Base-by-base conservation (phyloP, 305 asterid genomes). In the Fraxinus dipetala region DNA sequence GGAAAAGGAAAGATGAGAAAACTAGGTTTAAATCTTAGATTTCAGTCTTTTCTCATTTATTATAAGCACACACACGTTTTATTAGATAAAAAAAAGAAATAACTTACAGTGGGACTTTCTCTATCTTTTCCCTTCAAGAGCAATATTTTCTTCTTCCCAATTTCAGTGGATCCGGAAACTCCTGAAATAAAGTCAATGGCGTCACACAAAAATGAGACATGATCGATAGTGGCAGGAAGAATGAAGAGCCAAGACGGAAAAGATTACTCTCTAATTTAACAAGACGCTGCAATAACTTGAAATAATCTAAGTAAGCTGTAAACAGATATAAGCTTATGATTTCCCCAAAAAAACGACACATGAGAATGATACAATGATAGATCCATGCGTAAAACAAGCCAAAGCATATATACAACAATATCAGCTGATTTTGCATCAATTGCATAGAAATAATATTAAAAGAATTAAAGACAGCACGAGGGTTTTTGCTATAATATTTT, bases 81-180 rank as follows among this genome's bases (percentile, higher is more conserved):
- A 65, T 9, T 24, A 65, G 26, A 54, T 24, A 63, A 84, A 63
- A 69, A 79, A 76, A n/a, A n/a, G 34, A 22, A 85, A 78, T 32
- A 84, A 79, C 97, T 93, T 87, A 94, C 98, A 77, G 81, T 80
- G 78, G 92, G 88, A 85, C 85, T 87, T 86, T 90, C 96, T 82
- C 89, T 93, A 82, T 92, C 97, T 90, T 91, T 93, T 80, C 97
- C 96, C 84, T 91, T 94, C 88, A 91, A 81, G 82, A 94, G 97
- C 86, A 93, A 76, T 84, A 94, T 85, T 89, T 87, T 92, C 94
- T 90, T 91, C 96, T 92, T 93, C 84, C 93, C 95, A 76, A 77
- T 72, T 76, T 86, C 94, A 79, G 85, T 72, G 79, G 89, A 86
- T 18, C 87, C 88, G 75, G 88, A 82, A 77, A 87, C 90, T 56